These are phyloP conservation scores for Lindgomyces ingoldianus DNA, from an alignment of 495 filamentous ascomycete species.

Conservation along the genomic window DNA sequence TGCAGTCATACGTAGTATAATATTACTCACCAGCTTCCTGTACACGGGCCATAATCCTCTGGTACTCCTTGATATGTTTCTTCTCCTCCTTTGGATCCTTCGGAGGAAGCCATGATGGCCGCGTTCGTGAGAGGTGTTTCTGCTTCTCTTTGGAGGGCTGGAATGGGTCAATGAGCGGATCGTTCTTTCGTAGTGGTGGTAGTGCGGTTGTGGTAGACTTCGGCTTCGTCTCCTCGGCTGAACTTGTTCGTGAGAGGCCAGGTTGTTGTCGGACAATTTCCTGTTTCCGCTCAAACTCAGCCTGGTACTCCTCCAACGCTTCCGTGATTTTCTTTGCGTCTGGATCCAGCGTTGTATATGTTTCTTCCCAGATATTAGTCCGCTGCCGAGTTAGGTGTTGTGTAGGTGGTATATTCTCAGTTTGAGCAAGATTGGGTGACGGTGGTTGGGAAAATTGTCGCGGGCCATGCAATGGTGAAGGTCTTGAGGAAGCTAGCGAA, in stretches of 20 bases:
- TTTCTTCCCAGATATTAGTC: constrained; percentile 72
- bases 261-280: constrained; percentile 55
- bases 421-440: constrained; percentile 6
- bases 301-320: constrained; percentile 82
- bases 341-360: constrained; percentile 69
- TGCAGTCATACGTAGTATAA: neutral
- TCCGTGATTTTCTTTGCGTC: constrained; percentile 89
- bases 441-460: constrained; percentile 5
- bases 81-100: constrained; percentile 93
- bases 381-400: constrained; percentile 55
- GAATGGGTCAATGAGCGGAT: constrained; percentile 94
- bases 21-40: constrained; percentile 63
- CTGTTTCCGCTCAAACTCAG: constrained; percentile 50
- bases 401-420: constrained; percentile 32
- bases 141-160: constrained; percentile 97
- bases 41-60: constrained; percentile 85
- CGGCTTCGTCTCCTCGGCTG: constrained; percentile 48
- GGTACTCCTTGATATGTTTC: constrained; percentile 86
- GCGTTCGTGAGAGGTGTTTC: constrained; percentile 82
- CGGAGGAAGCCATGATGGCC: constrained; percentile 92
- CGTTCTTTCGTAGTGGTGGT: constrained; percentile 79
- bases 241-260: constrained; percentile 47
- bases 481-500: constrained; percentile 1
- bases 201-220: constrained; percentile 57
- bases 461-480: neutral